Conservation (phyloP, 2,329 filamentous ascomycete genomes). For the Spiromastix sp. region DNA sequence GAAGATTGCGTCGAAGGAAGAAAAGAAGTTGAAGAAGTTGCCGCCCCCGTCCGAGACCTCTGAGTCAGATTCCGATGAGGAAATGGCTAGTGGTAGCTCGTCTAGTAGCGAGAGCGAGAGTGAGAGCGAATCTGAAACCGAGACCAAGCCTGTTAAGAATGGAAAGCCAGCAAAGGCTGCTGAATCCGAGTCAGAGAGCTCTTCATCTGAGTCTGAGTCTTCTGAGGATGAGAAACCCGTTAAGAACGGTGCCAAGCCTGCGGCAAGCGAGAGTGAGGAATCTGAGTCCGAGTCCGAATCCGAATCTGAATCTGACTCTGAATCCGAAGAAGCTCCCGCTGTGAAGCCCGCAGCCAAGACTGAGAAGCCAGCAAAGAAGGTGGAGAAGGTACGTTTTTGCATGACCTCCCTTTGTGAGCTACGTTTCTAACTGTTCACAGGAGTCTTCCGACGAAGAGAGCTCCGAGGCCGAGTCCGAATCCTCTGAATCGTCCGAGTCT, state of each 20-base stretch:
- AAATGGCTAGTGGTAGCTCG: constrained; percentile 24
- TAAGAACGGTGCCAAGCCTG: constrained; percentile 15
- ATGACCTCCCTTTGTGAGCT: not conserved
- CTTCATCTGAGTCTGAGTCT: constrained; percentile 19
- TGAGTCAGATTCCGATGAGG: constrained; percentile 26
- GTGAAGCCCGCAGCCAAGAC: constrained; percentile 11
- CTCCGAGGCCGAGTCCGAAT: constrained; percentile 12
- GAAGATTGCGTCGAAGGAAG: constrained; percentile 20
- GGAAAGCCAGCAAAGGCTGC: constrained; percentile 19
- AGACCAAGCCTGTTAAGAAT: constrained; percentile 23
- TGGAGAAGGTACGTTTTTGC: constrained; percentile 7
- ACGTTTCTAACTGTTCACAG: too few species aligned
- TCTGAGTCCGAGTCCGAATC: constrained; percentile 18
- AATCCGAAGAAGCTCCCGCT: constrained; percentile 13
- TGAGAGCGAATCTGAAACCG: constrained; percentile 24
- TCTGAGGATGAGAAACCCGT: constrained; percentile 17
- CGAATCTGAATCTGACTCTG: constrained; percentile 16
- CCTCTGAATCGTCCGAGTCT: constrained; percentile 5
- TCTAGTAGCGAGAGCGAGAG: constrained; percentile 23
- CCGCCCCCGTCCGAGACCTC: constrained; percentile 34
- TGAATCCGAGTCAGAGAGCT: constrained; percentile 17
- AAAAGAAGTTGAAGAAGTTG: constrained; percentile 24
- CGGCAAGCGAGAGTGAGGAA: constrained; percentile 11
- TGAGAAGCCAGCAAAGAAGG: constrained; percentile 14
- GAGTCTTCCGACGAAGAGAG: constrained; percentile 5